These are phyloP conservation scores for Talaromyces wortmannii DNA, from an alignment of 495 filamentous ascomycete genomes.

Conservation along the genomic window DNA sequence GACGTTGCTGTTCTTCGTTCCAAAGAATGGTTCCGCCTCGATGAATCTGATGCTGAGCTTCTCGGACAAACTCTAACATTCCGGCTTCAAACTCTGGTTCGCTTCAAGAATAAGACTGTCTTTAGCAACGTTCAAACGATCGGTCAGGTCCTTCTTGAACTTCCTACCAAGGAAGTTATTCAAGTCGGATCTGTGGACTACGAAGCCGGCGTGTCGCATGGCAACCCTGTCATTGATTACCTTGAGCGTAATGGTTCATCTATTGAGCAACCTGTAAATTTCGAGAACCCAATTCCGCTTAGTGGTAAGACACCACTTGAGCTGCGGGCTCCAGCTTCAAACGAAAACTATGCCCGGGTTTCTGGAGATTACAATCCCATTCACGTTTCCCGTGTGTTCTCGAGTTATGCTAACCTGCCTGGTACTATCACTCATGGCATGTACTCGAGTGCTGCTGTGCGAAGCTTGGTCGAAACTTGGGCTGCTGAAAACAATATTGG, in stretches of 20 bases:
- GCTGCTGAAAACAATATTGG: slow-evolving; percentile 97
- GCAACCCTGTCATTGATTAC: slow-evolving; percentile 96
- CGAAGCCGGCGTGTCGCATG: slow-evolving; percentile 79
- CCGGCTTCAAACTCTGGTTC: slow-evolving; percentile 83
- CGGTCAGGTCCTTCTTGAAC: slow-evolving; percentile 86
- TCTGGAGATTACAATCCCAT: slow-evolving; percentile 99
- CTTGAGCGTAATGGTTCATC: slow-evolving; percentile 85
- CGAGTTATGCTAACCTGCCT: slow-evolving; percentile 80
- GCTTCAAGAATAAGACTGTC: slow-evolving; percentile 90
- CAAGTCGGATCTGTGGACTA: slow-evolving; percentile 95
- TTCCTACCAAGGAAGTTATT: slow-evolving; percentile 96
- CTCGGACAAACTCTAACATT: slow-evolving; percentile 91
- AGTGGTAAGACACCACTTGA: slow-evolving; percentile 84
- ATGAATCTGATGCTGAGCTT: slow-evolving; percentile 73
- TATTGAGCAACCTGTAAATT: slow-evolving; percentile 94
- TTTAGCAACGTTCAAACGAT: slow-evolving; percentile 90
- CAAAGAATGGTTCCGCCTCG: slow-evolving; percentile 94
- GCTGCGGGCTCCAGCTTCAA: slow-evolving; percentile 88
- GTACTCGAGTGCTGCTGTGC: slow-evolving; percentile 98
- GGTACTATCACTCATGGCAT: slow-evolving; percentile 62
- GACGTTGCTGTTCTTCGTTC: slow-evolving; percentile 90
- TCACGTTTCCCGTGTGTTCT: slow-evolving; percentile 94
- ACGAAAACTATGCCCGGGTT: slow-evolving; percentile 95
- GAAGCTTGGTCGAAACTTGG: slow-evolving; percentile 97
- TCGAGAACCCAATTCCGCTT: slow-evolving; percentile 93